These are phyloP conservation scores for Pseudozyma flocculosa DNA, from an alignment of 1,284 basidiomycete species.

Conservation along the genomic window DNA sequence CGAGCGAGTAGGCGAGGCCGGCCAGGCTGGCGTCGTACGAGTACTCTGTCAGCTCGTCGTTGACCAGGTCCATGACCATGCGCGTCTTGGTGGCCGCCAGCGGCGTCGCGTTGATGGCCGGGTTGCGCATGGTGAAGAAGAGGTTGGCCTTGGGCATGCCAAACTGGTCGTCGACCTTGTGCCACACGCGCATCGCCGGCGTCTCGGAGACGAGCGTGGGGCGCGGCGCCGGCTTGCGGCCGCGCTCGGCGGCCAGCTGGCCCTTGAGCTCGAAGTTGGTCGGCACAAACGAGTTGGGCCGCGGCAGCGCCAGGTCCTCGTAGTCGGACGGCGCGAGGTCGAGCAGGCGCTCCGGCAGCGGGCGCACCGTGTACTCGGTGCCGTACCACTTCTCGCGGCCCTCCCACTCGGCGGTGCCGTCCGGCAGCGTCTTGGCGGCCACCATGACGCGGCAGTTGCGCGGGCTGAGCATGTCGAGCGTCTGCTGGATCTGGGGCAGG, in stretches of 20 bases:
- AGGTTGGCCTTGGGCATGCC: slow-evolving; percentile 57
- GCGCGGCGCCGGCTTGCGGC: slow-evolving; percentile 42
- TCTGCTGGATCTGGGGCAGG: slow-evolving; percentile 67
- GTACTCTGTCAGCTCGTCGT: slow-evolving; percentile 85
- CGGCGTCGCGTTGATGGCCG: slow-evolving; percentile 56
- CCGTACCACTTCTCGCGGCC: slow-evolving; percentile 56
- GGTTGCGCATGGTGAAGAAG: slow-evolving; percentile 53
- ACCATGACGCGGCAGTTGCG: slow-evolving; percentile 72
- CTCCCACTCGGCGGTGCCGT: slow-evolving; percentile 44
- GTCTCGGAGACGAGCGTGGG: slow-evolving; percentile 48
- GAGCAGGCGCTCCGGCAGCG: slow-evolving; percentile 36
- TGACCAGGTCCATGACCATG: slow-evolving; percentile 82
- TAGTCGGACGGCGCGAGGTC: slow-evolving; percentile 20
- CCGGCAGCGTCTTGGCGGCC: slow-evolving; percentile 66
- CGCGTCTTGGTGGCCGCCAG: slow-evolving; percentile 61
- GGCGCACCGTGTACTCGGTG: slow-evolving; percentile 53
- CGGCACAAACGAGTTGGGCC: slow-evolving; percentile 55
- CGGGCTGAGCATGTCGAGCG: slow-evolving; percentile 67
- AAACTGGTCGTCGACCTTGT: slow-evolving; percentile 58
- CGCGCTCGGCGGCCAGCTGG: slow-evolving; percentile 18
- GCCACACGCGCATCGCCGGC: slow-evolving; percentile 50
- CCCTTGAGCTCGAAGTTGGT: slow-evolving; percentile 42
- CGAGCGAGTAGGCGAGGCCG: slow-evolving; percentile 77
- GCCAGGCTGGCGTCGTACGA: slow-evolving; percentile 91
- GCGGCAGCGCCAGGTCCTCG: slow-evolving; percentile 49